Evolutionary conservation across 169 alveolate species (phyloP).

Genomic region (Cryptosporidium parvum): DNA sequence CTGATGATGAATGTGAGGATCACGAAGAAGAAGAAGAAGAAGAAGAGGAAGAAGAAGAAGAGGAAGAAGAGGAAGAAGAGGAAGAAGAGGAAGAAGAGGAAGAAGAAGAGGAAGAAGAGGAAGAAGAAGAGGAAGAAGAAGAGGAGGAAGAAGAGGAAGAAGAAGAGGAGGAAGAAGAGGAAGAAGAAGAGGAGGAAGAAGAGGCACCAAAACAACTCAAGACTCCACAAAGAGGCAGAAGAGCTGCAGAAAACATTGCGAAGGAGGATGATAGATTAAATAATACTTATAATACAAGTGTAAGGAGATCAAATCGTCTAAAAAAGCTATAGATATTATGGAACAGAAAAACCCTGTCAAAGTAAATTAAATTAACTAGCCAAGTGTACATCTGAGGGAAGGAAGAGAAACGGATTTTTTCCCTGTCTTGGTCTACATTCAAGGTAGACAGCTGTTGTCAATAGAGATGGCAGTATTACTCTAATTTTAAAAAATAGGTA

Average conservation of each 20-base stretch:
- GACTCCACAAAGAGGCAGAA: conserved; percentile 45
- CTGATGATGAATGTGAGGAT: not conserved
- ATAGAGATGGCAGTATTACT: not conserved
- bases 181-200: conserved; percentile 46
- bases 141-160: conserved; percentile 58
- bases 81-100: conserved; percentile 35
- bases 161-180: conserved; percentile 47
- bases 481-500: not conserved
- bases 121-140: conserved; percentile 40
- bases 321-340: not conserved
- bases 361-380: not conserved
- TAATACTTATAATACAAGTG: conserved; percentile 59
- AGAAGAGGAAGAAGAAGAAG: not conserved
- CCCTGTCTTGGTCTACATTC: not conserved
- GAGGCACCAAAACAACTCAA: conserved; percentile 21
- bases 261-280: conserved; percentile 45
- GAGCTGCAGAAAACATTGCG: not conserved
- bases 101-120: conserved; percentile 47
- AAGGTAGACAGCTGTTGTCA: not conserved
- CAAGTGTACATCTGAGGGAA: not conserved
- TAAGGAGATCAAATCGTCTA: conserved; percentile 54
- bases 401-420: not conserved
- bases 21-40: not conserved
- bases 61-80: conserved; percentile 22
- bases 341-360: not conserved